These are phyloP conservation scores for Triadica sebifera DNA, from an alignment of 345 rosid genomes.

Conservation along the genomic window DNA sequence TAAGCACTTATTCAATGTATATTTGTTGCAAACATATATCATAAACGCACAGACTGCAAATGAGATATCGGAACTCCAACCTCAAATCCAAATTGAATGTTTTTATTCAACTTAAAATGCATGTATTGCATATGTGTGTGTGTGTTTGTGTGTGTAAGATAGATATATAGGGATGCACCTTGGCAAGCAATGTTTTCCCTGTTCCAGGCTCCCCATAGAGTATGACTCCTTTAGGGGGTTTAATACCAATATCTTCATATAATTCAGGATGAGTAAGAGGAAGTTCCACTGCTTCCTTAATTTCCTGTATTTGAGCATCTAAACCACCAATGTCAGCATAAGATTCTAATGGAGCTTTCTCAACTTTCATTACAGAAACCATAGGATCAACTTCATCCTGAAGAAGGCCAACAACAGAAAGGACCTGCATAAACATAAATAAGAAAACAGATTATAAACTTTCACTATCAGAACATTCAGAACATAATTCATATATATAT, in stretches of 20 bases:
- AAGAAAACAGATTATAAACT: background rate
- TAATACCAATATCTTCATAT: conserved; percentile 92
- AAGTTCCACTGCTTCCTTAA: conserved; percentile 62
- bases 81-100: background rate
- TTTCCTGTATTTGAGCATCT: conserved; percentile 39
- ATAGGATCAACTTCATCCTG: conserved; percentile 39
- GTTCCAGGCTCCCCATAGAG: conserved; percentile 98
- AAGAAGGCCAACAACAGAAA: conserved; percentile 38
- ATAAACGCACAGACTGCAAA: background rate
- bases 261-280: conserved; percentile 98
- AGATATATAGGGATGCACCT: conserved; percentile 28
- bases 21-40: background rate
- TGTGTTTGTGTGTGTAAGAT: too few relatives aligned
- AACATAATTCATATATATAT: too few relatives aligned
- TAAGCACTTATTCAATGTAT: background rate
- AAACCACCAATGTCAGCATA: conserved; percentile 38
- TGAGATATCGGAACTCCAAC: background rate
- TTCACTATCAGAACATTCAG: background rate
- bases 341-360: conserved; percentile 38
- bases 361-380: conserved; percentile 41
- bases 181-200: conserved; percentile 86
- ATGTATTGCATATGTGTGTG: background rate
- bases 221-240: conserved; percentile 97
- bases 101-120: background rate
- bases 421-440: conserved; percentile 14